phyloP scores from a whole-genome alignment of 2,329 filamentous ascomycete genomes.

The Scolecobasidium constrictum region DNA sequence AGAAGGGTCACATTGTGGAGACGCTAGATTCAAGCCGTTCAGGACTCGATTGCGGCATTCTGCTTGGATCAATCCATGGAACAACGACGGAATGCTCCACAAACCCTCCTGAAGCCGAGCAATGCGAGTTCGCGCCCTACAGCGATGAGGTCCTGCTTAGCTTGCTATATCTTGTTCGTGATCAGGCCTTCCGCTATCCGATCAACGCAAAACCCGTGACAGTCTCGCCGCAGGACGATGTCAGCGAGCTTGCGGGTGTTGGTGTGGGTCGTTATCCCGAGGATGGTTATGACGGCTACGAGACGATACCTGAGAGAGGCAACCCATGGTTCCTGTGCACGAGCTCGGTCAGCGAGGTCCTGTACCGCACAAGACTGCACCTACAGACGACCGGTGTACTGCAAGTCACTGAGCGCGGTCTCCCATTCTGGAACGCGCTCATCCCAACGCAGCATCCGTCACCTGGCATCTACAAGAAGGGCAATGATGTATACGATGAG shows the following conservation, averaged over 20 bases:
- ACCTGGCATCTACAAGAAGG: conserved; percentile 16
- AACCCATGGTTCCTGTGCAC: conserved; percentile 36
- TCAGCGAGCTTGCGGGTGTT: conserved; percentile 18
- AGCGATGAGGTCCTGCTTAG: conserved; percentile 27
- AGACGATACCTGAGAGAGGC: conserved; percentile 19
- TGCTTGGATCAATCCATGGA: conserved; percentile 28
- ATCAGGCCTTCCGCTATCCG: conserved; percentile 25
- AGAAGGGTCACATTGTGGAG: conserved; percentile 25
- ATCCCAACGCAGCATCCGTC: conserved; percentile 16
- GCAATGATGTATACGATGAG: conserved; percentile 19
- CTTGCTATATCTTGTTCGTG: conserved; percentile 22
- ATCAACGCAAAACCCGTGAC: conserved; percentile 22
- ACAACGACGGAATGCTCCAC: conserved; percentile 13
- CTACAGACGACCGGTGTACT: conserved; percentile 19
- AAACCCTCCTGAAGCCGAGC: background rate
- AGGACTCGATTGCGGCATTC: conserved; percentile 27
- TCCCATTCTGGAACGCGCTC: conserved; percentile 27
- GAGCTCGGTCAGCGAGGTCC: conserved; percentile 26
- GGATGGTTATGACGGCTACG: conserved; percentile 30
- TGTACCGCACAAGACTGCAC: conserved; percentile 26
- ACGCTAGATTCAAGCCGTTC: conserved; percentile 22
- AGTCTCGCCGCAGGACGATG: conserved; percentile 10
- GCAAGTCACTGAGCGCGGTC: conserved; percentile 19
- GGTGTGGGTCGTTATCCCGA: conserved; percentile 33
- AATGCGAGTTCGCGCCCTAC: conserved; percentile 21